Evolutionary conservation across 352 stramenopile species (phyloP), one percentile per base, ranked within the genome.

Genomic region (Phytophthora multivora): DNA sequence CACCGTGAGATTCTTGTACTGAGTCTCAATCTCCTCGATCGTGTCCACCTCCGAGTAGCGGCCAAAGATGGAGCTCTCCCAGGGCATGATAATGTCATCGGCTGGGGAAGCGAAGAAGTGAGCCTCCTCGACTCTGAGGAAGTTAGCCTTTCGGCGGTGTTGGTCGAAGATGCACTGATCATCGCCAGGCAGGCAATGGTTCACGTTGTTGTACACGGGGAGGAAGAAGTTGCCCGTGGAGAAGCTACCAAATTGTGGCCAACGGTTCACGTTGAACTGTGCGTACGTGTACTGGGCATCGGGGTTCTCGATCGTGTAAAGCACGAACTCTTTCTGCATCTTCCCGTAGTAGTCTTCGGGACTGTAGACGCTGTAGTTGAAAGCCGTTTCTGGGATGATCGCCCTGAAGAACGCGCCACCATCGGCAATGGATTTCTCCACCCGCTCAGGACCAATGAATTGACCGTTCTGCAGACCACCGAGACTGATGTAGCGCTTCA

Each of bases 61-160:
- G 19, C 38, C 38, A 19, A 36, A 50, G 23, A 50, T 50, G 42
- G 42, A 50, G 23, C 42, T 50, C 42, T 50, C 11, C 42, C 42
- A 50, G 12, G 42, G 42, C 42, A 50, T 50, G 23, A 8, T 60
- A 70, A 73, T 35, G 59, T 53, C 70, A 40, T 83, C 75, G 13
- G 43, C 13, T 11, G 69, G 56, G 11, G 75, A 85, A 2, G 63
- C 70, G 31, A 85, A 80, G 58, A 80, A 80, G 35, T 82, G 66
- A 13, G 70, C 72, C 0, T 47, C 40, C 11, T 60, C 35, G 38
- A 80, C 41, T 45, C 51, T 66, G 15, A 65, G 36, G 35, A 76
- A 77, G 50, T 77, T 73, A 35, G 30, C 12, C 28, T 61, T 65
- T 31, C 58, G 63, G 5, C 58, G 33, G n/a, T 61, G 25, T 21